Conservation (phyloP, 768 basidiomycete genomes). For the Infundibulicybe gibba region DNA sequence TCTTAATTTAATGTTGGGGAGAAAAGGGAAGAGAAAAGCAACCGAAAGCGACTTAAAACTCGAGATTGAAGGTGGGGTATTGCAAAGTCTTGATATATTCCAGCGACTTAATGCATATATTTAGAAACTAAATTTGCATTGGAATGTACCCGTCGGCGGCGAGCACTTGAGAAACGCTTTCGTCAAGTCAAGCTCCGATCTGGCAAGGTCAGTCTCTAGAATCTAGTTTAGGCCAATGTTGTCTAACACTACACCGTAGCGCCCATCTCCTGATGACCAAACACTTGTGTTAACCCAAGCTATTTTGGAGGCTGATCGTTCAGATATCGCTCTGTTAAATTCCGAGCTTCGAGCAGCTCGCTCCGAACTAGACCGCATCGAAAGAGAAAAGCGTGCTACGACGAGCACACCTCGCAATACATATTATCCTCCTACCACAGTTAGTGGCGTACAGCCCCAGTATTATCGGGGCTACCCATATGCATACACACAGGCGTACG, state of each 20-base stretch:
- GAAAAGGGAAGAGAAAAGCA: conserved; percentile 66
- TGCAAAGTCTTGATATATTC: conserved; percentile 4
- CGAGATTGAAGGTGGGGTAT: conserved; percentile 46
- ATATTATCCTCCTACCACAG: conserved; percentile 29
- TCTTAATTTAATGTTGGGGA: conserved; percentile 29
- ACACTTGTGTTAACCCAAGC: conserved; percentile 60
- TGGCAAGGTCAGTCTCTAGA: conserved; percentile 47
- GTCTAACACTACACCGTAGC: conserved; percentile 34
- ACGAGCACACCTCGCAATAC: conserved; percentile 38
- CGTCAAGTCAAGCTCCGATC: conserved; percentile 45
- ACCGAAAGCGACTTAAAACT: conserved; percentile 35
- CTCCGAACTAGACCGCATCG: conserved; percentile 61
- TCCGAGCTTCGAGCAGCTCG: conserved; percentile 61
- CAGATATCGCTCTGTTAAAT: conserved; percentile 52
- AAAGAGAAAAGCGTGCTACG: conserved; percentile 62
- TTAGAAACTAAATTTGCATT: conserved; percentile 71
- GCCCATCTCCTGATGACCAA: conserved; percentile 58
- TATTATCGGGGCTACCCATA: conserved; percentile 69
- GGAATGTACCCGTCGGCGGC: conserved; percentile 57
- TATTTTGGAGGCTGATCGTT: conserved; percentile 62
- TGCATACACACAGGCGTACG: conserved; percentile 60
- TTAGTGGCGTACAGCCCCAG: conserved; percentile 36
- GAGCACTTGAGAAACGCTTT: conserved; percentile 56
- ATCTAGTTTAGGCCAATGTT: not conserved
- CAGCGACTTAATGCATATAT: conserved; percentile 3